These are phyloP conservation scores for Euclidium syriacum DNA, from an alignment of 345 rosid genomes.

Conservation along the genomic window DNA sequence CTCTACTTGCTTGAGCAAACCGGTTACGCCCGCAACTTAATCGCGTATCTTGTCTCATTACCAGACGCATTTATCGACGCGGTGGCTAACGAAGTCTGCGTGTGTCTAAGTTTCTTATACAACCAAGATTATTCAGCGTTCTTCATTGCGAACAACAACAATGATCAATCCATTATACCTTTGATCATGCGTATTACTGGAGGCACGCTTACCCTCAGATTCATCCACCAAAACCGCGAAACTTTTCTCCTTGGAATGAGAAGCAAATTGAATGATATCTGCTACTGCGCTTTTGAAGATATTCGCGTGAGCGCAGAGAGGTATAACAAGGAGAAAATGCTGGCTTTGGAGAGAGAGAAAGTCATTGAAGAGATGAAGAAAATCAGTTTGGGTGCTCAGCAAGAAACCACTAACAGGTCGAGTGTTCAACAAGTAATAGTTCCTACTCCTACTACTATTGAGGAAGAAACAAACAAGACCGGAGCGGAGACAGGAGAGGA, in stretches of 20 bases:
- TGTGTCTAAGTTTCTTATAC: constrained; percentile 33
- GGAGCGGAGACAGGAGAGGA: background rate
- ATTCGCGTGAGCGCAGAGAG: background rate
- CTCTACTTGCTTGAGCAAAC: constrained; percentile 53
- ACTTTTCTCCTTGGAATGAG: constrained; percentile 4
- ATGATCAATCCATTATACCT: constrained; percentile 17
- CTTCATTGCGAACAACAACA: background rate
- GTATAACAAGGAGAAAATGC: background rate
- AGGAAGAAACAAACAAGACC: background rate
- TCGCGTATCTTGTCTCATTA: constrained; percentile 10
- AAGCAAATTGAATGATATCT: constrained; percentile 31
- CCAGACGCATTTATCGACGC: constrained; percentile 31
- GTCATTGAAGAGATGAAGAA: background rate
- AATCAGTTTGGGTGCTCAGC: background rate
- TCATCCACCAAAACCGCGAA: constrained; percentile 35
- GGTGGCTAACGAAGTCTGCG: constrained; percentile 45
- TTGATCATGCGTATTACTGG: constrained; percentile 21
- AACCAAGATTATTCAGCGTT: background rate
- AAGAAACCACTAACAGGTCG: background rate
- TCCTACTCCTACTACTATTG: background rate
- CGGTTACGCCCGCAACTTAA: constrained; percentile 3
- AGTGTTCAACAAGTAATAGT: no score
- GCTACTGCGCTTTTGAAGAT: constrained; percentile 45
- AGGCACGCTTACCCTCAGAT: constrained; percentile 25
- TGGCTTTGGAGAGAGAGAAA: background rate